phyloP scores from a whole-genome alignment of 495 filamentous ascomycete genomes.

The Chaetomidium leptoderma region DNA sequence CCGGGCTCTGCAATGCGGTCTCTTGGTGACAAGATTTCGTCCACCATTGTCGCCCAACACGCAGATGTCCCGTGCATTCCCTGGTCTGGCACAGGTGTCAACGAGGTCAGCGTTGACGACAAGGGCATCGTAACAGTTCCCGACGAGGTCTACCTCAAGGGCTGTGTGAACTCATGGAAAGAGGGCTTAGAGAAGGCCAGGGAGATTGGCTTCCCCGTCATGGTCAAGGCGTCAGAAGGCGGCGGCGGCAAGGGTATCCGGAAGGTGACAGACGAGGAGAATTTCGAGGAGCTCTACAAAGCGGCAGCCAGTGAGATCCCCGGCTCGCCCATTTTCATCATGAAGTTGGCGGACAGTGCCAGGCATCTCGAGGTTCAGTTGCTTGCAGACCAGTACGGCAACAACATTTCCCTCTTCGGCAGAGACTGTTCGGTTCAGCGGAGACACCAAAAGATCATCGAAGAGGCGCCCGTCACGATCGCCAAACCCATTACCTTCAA shows the following conservation, averaged over 20 bases:
- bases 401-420: slow-evolving; percentile 98
- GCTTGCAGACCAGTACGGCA: slow-evolving; percentile 96
- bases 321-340: slow-evolving; percentile 99
- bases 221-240: slow-evolving; percentile 99
- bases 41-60: slow-evolving; percentile 98
- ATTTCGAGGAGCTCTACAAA: slow-evolving; percentile 81
- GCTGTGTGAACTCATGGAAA: slow-evolving; percentile 80
- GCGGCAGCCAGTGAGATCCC: slow-evolving; percentile 96
- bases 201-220: slow-evolving; percentile 95
- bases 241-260: slow-evolving; percentile 99
- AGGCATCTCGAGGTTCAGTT: slow-evolving; percentile 97
- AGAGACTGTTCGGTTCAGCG: slow-evolving; percentile 98
- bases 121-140: slow-evolving; percentile 88
- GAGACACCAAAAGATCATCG: slow-evolving; percentile 99
- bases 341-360: slow-evolving; percentile 97
- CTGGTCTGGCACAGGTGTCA: slow-evolving; percentile 93
- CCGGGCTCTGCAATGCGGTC: slow-evolving; percentile 98
- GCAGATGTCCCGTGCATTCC: slow-evolving; percentile 96
- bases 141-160: slow-evolving; percentile 80
- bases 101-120: slow-evolving; percentile 70
- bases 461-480: slow-evolving; percentile 96
- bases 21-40: slow-evolving; percentile 98
- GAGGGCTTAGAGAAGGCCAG: slow-evolving; percentile 83
- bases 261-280: slow-evolving; percentile 82
- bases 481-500: slow-evolving; percentile 84